These are phyloP conservation scores for Verticillium dahliae DNA, from an alignment of 2,329 filamentous ascomycete genomes.

Conservation along the genomic window DNA sequence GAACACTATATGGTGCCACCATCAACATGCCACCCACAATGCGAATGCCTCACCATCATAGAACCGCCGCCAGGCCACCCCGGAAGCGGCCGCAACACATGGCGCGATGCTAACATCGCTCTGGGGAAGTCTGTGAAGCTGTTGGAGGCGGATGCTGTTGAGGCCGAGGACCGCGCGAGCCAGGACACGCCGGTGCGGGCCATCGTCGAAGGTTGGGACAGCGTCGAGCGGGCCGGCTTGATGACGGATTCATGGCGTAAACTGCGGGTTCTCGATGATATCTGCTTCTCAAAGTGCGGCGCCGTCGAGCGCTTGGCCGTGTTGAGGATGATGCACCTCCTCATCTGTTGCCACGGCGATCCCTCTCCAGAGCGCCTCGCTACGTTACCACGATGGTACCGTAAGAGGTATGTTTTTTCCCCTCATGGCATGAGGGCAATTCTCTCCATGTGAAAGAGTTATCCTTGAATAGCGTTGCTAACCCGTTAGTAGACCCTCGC, in stretches of 20 bases:
- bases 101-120: constrained; percentile 14
- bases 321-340: constrained; percentile 15
- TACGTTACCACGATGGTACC: constrained; percentile 17
- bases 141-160: background rate
- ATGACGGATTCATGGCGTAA: constrained; percentile 14
- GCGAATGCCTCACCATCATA: background rate
- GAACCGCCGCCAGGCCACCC: background rate
- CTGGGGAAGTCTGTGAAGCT: constrained; percentile 10
- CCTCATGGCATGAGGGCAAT: background rate
- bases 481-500: constrained; percentile 15
- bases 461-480: background rate
- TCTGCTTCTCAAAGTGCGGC: constrained; percentile 13
- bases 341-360: constrained; percentile 18
- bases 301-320: constrained; percentile 15
- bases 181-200: constrained; percentile 18
- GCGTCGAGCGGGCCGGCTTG: constrained; percentile 12
- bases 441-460: too few species aligned
- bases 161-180: constrained; percentile 12
- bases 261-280: constrained; percentile 13
- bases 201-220: constrained; percentile 19
- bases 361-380: constrained; percentile 11
- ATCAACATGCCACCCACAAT: background rate
- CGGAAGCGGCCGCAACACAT: constrained; percentile 9
- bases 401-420: constrained; percentile 13
- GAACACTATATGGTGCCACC: background rate